Evolutionary conservation across 2,329 filamentous ascomycete genomes (phyloP).

Genomic region (Thelonectria rubi): DNA sequence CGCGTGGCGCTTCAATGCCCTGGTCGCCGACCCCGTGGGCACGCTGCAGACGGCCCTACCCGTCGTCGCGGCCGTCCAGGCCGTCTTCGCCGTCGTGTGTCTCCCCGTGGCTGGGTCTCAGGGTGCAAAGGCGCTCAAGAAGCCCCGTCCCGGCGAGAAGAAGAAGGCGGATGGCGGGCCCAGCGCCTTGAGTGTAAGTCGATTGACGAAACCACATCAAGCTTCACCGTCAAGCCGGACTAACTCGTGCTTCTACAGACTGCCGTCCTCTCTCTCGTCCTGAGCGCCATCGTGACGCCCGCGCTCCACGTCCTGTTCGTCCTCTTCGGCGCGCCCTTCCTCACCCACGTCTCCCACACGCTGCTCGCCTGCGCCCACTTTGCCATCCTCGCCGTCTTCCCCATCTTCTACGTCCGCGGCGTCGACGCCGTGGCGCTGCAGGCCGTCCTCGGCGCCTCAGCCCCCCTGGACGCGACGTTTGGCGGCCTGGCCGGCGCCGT

Average conservation of each 20-base stretch:
- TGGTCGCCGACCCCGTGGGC: constrained; percentile 75
- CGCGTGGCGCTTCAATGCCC: constrained; percentile 67
- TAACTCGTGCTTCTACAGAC: constrained; percentile 48
- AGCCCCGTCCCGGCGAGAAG: constrained; percentile 61
- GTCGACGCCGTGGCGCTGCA: constrained; percentile 78
- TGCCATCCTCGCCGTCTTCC: constrained; percentile 78
- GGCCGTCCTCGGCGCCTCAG: constrained; percentile 70
- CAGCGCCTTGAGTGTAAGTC: constrained; percentile 58
- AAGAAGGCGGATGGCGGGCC: constrained; percentile 60
- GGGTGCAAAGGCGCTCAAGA: constrained; percentile 54
- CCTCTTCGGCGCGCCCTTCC: constrained; percentile 90
- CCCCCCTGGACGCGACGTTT: constrained; percentile 84
- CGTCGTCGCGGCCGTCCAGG: constrained; percentile 71
- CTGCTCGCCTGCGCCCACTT: constrained; percentile 83
- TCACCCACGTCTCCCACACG: constrained; percentile 82
- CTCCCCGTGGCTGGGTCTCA: constrained; percentile 67
- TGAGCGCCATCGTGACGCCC: constrained; percentile 78
- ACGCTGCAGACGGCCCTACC: constrained; percentile 70
- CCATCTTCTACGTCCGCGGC: constrained; percentile 86
- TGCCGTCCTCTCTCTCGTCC: constrained; percentile 55
- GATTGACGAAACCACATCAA: not conserved
- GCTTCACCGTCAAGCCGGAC: constrained; percentile 19
- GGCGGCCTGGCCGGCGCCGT: constrained; percentile 81
- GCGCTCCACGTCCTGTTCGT: constrained; percentile 71
- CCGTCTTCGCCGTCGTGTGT: constrained; percentile 68